Evolutionary conservation across 2,329 filamentous ascomycete genomes (phyloP).

Genomic region (Akanthomyces muscarius): DNA sequence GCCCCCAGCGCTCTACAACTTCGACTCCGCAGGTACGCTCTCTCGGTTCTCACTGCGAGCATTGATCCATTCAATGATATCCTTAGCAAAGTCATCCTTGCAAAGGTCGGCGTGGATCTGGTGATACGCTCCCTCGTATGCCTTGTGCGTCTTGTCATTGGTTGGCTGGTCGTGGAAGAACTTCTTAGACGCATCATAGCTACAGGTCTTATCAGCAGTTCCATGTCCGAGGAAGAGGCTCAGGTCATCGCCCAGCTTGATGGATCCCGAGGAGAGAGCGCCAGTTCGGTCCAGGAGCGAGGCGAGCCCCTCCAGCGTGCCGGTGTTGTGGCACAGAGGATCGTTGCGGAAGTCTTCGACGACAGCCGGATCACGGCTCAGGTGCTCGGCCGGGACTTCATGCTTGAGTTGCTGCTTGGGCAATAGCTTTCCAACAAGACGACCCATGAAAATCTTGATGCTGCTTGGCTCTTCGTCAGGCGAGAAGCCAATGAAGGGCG

Average conservation of each 20-base stretch:
- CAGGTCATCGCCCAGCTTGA: constrained; percentile 50
- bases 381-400: constrained; percentile 56
- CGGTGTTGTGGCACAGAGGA: constrained; percentile 72
- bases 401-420: constrained; percentile 65
- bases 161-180: constrained; percentile 59
- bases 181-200: constrained; percentile 58
- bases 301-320: constrained; percentile 76
- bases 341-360: constrained; percentile 61
- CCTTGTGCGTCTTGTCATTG: constrained; percentile 65
- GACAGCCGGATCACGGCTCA: constrained; percentile 65
- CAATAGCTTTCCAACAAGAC: constrained; percentile 63
- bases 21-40: constrained; percentile 29
- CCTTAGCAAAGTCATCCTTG: constrained; percentile 51
- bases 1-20: constrained; percentile 29
- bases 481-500: constrained; percentile 74
- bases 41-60: constrained; percentile 30
- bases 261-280: constrained; percentile 53
- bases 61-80: constrained; percentile 65
- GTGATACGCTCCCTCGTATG: constrained; percentile 76
- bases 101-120: constrained; percentile 62
- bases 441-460: constrained; percentile 61
- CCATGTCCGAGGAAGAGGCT: constrained; percentile 74
- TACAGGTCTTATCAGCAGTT: constrained; percentile 66
- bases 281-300: constrained; percentile 71
- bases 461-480: constrained; percentile 58